These are phyloP conservation scores for Populus deltoides DNA, from an alignment of 345 rosid genomes.

Conservation along the genomic window DNA sequence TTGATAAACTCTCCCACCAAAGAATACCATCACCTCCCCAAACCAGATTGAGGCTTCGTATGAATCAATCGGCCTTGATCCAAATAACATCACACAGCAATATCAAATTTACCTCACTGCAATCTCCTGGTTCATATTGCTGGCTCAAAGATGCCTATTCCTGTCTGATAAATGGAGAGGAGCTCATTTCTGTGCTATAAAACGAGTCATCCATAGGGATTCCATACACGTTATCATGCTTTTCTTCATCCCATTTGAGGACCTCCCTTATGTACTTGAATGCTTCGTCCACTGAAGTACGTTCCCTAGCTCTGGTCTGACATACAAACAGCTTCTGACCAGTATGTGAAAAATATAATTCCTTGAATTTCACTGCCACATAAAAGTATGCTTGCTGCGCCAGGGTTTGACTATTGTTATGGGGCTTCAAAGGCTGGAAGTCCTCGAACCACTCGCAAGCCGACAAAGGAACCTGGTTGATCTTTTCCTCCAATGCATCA, in stretches of 20 bases:
- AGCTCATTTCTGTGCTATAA: conserved; percentile 48
- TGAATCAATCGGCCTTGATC: background rate
- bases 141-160: conserved; percentile 18
- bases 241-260: conserved; percentile 64
- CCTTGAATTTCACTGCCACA: conserved; percentile 56
- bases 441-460: conserved; percentile 58
- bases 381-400: conserved; percentile 56
- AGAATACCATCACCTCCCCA: background rate
- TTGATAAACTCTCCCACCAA: background rate
- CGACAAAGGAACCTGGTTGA: conserved; percentile 37
- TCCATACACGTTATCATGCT: conserved; percentile 36
- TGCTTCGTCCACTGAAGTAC: conserved; percentile 42
- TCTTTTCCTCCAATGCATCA: conserved; percentile 51
- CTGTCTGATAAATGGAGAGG: conserved; percentile 38
- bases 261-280: conserved; percentile 56
- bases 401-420: conserved; percentile 38
- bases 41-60: background rate
- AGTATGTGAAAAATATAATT: conserved; percentile 38
- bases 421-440: conserved; percentile 45
- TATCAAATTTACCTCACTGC: background rate
- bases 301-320: conserved; percentile 43
- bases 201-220: conserved; percentile 42
- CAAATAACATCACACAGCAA: background rate
- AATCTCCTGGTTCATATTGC: background rate
- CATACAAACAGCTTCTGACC: conserved; percentile 48